Evolutionary conservation across 805 yeast genomes (phyloP).

Genomic region (Metschnikowia peoriensis): DNA sequence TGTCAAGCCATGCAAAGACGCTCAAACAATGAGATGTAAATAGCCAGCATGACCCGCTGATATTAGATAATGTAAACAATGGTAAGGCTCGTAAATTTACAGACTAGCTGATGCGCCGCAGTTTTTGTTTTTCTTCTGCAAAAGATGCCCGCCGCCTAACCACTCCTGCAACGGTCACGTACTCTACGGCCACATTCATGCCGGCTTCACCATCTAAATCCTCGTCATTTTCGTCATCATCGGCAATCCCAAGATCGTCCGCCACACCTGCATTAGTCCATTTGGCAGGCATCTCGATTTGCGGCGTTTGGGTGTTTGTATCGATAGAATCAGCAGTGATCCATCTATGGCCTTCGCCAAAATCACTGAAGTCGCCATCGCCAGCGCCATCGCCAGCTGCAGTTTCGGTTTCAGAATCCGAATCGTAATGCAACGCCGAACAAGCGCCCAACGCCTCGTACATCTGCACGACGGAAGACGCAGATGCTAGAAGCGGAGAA

Average conservation of each 20-base stretch:
- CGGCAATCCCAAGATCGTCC: conserved; percentile 35
- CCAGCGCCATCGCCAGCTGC: not conserved
- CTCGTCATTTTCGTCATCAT: conserved; percentile 20
- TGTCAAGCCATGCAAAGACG: too few species aligned
- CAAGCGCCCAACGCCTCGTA: conserved; percentile 39
- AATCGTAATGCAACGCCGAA: conserved; percentile 37
- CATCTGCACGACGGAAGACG: conserved; percentile 13
- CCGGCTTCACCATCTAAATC: conserved; percentile 33
- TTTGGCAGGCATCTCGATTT: conserved; percentile 23
- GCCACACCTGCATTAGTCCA: conserved; percentile 38
- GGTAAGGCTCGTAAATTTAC: too few species aligned
- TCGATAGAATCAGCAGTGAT: conserved; percentile 8
- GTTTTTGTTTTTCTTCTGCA: conserved; percentile 8
- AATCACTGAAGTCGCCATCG: conserved; percentile 17
- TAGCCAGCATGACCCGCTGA: too few species aligned
- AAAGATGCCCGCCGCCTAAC: conserved; percentile 29
- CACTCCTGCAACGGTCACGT: conserved; percentile 33
- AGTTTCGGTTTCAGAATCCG: conserved; percentile 22
- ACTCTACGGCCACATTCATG: conserved; percentile 43
- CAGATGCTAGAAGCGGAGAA: conserved; percentile 6
- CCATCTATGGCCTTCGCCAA: conserved; percentile 10
- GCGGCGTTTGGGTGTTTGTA: conserved; percentile 11
- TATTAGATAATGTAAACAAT: too few species aligned
- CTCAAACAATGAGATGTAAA: too few species aligned
- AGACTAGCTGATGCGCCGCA: not conserved